Conservation (phyloP, 306 rosid genomes). For the Quercus rubra region DNA sequence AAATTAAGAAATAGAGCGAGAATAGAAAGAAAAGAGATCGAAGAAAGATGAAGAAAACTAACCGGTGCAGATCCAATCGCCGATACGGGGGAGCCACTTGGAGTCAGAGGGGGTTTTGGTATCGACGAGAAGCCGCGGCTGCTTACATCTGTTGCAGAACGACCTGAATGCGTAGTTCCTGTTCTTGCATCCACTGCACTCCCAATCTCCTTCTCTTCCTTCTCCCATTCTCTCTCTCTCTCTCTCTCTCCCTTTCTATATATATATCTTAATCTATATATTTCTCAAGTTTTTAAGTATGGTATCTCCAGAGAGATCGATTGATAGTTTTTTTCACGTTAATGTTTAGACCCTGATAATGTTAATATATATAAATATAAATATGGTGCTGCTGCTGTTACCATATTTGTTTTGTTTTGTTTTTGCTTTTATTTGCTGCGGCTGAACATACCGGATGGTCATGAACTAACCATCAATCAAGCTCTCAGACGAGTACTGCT, state of each 20-base stretch:
- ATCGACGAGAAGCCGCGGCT: conserved; percentile 94
- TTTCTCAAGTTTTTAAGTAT: no score
- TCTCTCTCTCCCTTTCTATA: background rate
- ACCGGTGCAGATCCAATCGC: conserved; percentile 99
- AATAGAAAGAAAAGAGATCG: background rate
- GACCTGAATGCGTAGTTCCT: conserved; percentile 96
- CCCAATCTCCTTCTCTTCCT: conserved; percentile 98
- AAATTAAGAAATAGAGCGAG: background rate
- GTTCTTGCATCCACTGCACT: conserved; percentile 82
- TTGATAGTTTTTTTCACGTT: no score
- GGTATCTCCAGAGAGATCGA: no score
- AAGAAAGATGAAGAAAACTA: conserved; percentile 19
- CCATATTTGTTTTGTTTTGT: no score
- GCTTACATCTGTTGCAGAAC: conserved; percentile 95
- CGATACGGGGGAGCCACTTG: conserved; percentile 95
- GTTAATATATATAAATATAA: no score
- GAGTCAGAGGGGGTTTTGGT: conserved; percentile 89
- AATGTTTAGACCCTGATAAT: no score
- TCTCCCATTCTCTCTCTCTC: conserved; percentile 46
- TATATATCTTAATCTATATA: no score
- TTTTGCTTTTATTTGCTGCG: no score
- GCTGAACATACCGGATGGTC: no score
- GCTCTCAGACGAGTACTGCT: no score
- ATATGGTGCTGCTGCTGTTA: no score
- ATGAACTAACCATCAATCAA: no score